Conservation (phyloP, 805 yeast species). For the Diddensiella transvaalensis region DNA sequence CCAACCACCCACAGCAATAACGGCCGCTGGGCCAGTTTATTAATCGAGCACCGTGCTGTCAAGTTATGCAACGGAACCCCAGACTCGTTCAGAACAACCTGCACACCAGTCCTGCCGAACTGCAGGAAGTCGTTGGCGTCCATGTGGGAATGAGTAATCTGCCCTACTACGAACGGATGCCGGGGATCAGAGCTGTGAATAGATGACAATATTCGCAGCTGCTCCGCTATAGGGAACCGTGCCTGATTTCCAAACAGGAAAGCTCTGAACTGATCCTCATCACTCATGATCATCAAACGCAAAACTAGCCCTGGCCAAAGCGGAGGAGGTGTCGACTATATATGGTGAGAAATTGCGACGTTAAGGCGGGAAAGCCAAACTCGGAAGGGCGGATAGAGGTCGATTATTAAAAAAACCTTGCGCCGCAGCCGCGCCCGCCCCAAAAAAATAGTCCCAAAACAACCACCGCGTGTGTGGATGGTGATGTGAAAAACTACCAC, state of each 20-base stretch:
- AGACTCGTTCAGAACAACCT: constrained; percentile 15
- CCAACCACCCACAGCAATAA: constrained; percentile 18
- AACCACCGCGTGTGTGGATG: too few relatives aligned
- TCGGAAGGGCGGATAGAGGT: too few relatives aligned
- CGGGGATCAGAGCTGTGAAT: constrained; percentile 3
- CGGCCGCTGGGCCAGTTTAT: constrained; percentile 19
- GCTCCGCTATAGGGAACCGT: constrained; percentile 10
- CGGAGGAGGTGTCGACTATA: too few relatives aligned
- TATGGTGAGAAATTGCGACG: too few relatives aligned
- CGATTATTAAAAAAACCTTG: too few relatives aligned
- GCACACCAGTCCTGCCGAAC: constrained; percentile 14
- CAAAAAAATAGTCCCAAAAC: too few relatives aligned
- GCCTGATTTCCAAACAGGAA: constrained; percentile 6
- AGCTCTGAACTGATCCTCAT: constrained; percentile 1
- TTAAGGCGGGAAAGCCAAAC: too few relatives aligned
- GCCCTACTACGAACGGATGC: constrained; percentile 18
- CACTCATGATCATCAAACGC: too few relatives aligned
- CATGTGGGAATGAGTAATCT: constrained; percentile 18
- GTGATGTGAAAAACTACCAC: too few relatives aligned
- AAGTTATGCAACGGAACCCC: constrained; percentile 24
- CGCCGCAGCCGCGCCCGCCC: too few relatives aligned
- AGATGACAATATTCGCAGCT: constrained; percentile 10
- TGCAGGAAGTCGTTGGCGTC: constrained; percentile 21
- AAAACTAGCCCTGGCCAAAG: too few relatives aligned
- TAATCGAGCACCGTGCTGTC: constrained; percentile 18